Conservation (phyloP, 1,284 basidiomycete species). For the Xerocomus nothofagi region DNA sequence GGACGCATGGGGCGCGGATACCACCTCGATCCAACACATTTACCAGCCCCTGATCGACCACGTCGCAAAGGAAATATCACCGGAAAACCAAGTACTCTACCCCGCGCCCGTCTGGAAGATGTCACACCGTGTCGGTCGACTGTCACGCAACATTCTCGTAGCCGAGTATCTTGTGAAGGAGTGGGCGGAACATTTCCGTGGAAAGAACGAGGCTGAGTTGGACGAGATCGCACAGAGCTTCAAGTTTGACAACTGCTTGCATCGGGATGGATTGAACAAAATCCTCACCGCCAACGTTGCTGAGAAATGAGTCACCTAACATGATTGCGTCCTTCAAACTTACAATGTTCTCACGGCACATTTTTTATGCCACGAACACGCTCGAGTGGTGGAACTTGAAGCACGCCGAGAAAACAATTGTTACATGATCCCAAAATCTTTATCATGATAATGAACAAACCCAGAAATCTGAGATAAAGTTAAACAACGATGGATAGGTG, state of each 20-base stretch:
- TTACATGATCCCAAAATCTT: neutral
- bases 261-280: conserved; percentile 49
- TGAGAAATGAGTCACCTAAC: neutral
- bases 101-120: conserved; percentile 54
- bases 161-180: conserved; percentile 62
- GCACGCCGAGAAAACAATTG: neutral
- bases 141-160: conserved; percentile 61
- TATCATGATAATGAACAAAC: neutral
- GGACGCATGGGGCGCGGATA: conserved; percentile 67
- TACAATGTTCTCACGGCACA: neutral
- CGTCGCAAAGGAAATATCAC: conserved; percentile 47
- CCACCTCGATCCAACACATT: conserved; percentile 44
- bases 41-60: conserved; percentile 61
- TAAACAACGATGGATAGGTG: neutral
- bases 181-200: conserved; percentile 64
- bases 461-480: neutral
- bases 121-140: conserved; percentile 43
- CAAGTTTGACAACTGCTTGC: conserved; percentile 56
- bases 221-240: conserved; percentile 64
- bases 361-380: neutral
- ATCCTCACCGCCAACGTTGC: conserved; percentile 40
- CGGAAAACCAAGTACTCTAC: conserved; percentile 46
- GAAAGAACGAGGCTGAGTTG: conserved; percentile 54
- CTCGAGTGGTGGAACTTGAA: neutral
- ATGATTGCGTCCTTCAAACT: neutral